Base-by-base conservation (phyloP, 1,284 basidiomycete species). In the Coniferiporia weirii region DNA sequence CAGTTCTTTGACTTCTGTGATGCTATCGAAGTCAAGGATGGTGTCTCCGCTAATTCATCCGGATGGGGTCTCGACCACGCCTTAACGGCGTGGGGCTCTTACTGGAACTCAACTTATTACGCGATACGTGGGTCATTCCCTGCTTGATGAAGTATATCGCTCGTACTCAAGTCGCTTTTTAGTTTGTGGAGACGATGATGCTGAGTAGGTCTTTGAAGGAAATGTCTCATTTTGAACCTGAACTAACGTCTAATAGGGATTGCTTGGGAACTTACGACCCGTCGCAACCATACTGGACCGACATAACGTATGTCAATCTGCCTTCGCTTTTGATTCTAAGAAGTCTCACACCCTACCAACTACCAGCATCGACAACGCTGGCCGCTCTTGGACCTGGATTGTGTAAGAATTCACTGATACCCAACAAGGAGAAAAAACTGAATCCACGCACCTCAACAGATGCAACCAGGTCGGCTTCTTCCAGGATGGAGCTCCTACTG, bases 391-490 rank as follows among this genome's bases (percentile, higher is more conserved):
- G 84, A 71, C 71, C 50, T 86, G 83, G 84, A 81, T 83, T 60
- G 78, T 81, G 79, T 77, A 73, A 65, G 74, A 54, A 13, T 34
- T 12, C 34, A 19, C 10, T 15, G 22, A 20, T 43, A 17, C 48
- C 15, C 52, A 47, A 20, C 20, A 56, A 35, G 8, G 5, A 40
- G 38, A 40, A 40, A n/a, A 44, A 22, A 13, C 17, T 12, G 10
- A 19, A 45, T 43, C 32, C 27, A 61, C 27, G 17, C 36, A 20
- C 20, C 53, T 53, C 52, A 38, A 20, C 56, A 87, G 84, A 1
- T 89, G 86, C 67, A 88, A 84, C 65, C 77, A 87, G 72, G 75
- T 89, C 4, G 87, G 87, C 35, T 87, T 72, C 67, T 76, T 81
- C 59, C 83, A 83, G 70, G 82, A 81, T 32, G 78, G 81, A 13